Evolutionary conservation across 257 asterid species (phyloP), one percentile per base, ranked within the genome.

Genomic region (Voacanga thouarsii): DNA sequence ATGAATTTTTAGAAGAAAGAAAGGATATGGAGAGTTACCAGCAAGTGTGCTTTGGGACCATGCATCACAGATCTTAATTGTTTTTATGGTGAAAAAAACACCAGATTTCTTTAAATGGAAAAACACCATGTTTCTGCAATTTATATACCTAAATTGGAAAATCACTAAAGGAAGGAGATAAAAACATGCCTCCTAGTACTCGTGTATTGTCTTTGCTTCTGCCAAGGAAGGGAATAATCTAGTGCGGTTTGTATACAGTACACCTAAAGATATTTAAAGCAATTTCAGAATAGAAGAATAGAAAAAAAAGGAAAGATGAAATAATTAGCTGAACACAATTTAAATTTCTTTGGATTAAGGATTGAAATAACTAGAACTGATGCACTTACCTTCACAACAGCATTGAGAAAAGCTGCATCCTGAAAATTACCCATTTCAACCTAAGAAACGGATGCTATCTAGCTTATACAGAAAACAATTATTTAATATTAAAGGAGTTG

Each of bases 181-280:
- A 76, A 21, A 55, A 77, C 94, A 84, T 92, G 87, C 99, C 97
- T 94, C 84, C 99, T 97, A 45, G 99, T 94, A 83, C 99, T 92
- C 65, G 97, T 91, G 74, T 79, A 91, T 76, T 92, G 97, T 80
- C 97, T 87, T 80, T 92, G 98, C 84, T 92, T 92, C 88, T 91
- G 99, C 97, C 99, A 91, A 43, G 99, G 99, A 80, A 94, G 99
- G 82, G 99, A 94, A 85, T 94, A 91, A 79, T 94, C 97, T 6
- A 97, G 97, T 60, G 89, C 97, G 53, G 99, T 92, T 76, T 94
- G 99, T 44, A 93, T 92, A 85, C 97, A 92, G 83, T 94, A 94
- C 41, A 92, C 97, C 98, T 94, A 70, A 26, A 30, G 39, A 63
- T n/a, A 39, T 43, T 37, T 16, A 47, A 59, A 55, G 24, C 66